phyloP scores from a whole-genome alignment of 2,329 filamentous ascomycete species.

The Ilyonectria destructans region DNA sequence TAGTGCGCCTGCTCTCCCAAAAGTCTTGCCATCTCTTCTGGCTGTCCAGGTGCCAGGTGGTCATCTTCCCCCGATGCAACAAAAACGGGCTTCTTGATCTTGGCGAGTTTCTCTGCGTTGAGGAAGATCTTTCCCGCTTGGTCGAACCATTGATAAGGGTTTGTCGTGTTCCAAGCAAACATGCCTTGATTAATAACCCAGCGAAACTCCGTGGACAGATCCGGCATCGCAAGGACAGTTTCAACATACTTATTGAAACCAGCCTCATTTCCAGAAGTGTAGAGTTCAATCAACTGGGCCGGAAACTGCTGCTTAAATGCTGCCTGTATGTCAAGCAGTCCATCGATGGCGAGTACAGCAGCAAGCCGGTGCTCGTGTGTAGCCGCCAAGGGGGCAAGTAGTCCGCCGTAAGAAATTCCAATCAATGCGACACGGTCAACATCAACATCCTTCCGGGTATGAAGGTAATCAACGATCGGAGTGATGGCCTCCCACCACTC shows the following conservation, averaged over 20 bases:
- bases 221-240: background rate
- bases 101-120: slow-evolving; percentile 10
- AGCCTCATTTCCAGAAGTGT: slow-evolving; percentile 15
- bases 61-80: slow-evolving; percentile 30
- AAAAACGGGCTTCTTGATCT: slow-evolving; percentile 25
- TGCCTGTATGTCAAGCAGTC: slow-evolving; percentile 23
- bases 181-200: slow-evolving; percentile 30
- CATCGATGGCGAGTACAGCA: slow-evolving; percentile 31
- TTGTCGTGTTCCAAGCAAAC: slow-evolving; percentile 31
- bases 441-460: slow-evolving; percentile 20
- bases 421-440: slow-evolving; percentile 22
- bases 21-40: slow-evolving; percentile 29
- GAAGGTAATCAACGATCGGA: slow-evolving; percentile 25
- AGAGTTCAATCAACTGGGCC: slow-evolving; percentile 10
- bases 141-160: slow-evolving; percentile 28
- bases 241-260: slow-evolving; percentile 21
- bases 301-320: slow-evolving; percentile 16
- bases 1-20: slow-evolving; percentile 24
- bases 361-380: slow-evolving; percentile 32
- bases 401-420: slow-evolving; percentile 38
- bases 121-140: slow-evolving; percentile 24
- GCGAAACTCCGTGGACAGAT: slow-evolving; percentile 17
- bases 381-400: slow-evolving; percentile 39
- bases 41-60: slow-evolving; percentile 22
- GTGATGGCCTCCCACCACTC: slow-evolving; percentile 34